Percentiles rank a stretch among this genome's conserved stretches.
Evolutionary conservation across 1,284 basidiomycete genomes (phyloP).

Genomic region (Xerocomus amazonicus): DNA sequence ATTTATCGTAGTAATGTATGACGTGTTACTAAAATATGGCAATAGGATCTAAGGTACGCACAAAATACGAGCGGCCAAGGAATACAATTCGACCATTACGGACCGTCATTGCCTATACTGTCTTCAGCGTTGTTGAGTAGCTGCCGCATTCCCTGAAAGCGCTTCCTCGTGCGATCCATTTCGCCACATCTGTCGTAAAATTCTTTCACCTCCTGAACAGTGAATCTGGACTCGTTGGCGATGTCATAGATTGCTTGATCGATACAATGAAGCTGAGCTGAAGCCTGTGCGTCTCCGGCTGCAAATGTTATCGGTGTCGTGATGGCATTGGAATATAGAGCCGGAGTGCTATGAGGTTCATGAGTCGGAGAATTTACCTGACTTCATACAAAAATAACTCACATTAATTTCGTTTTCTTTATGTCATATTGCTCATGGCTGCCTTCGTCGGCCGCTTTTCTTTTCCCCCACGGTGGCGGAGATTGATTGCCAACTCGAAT

Average conservation of each 20-base stretch:
- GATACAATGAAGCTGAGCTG: conserved; percentile 48
- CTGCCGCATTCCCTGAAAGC: conserved; percentile 65
- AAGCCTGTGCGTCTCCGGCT: conserved; percentile 8
- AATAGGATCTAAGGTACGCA: conserved; percentile 1
- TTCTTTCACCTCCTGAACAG: conserved; percentile 67
- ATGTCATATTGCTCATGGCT: background rate
- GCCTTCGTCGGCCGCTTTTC: conserved; percentile 42
- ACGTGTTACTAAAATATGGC: background rate
- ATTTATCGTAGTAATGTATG: conserved; percentile 13
- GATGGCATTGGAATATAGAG: conserved; percentile 2
- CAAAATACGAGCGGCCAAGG: background rate
- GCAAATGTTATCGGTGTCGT: conserved; percentile 5
- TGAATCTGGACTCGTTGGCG: conserved; percentile 63
- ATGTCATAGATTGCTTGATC: conserved; percentile 61
- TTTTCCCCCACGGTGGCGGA: conserved; percentile 66
- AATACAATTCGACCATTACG: conserved; percentile 9
- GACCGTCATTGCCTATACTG: conserved; percentile 23
- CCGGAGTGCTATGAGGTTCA: conserved; percentile 3
- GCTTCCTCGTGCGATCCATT: conserved; percentile 55
- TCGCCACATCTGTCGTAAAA: conserved; percentile 69
- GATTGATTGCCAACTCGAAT: conserved; percentile 58
- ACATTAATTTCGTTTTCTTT: conserved; percentile 34
- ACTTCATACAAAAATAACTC: conserved; percentile 5
- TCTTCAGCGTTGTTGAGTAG: conserved; percentile 44
- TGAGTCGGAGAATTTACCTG: background rate